A percentile compares a stretch with the other conserved stretches of the same genome.
Conservation (phyloP, 1,284 basidiomycete genomes). For the Apiotrichum brassicae region DNA sequence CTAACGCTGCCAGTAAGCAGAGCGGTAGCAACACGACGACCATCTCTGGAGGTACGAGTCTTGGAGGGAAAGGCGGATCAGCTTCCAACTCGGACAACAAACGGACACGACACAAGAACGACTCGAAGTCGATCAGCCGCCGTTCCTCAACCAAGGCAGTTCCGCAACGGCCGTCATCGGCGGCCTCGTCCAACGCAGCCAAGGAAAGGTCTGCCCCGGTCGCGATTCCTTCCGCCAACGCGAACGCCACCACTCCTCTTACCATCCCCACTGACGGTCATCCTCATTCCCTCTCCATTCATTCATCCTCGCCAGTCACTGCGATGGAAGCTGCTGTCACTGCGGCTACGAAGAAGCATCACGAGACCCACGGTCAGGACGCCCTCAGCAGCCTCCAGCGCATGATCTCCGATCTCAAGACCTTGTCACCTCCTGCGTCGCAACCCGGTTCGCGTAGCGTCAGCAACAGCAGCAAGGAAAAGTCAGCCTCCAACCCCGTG, state of each 20-base stretch:
- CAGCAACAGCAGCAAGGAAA: constrained; percentile 13
- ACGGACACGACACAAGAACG: constrained; percentile 18
- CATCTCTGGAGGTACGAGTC: constrained; percentile 35
- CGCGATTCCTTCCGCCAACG: constrained; percentile 6
- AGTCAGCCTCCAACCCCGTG: constrained; percentile 1
- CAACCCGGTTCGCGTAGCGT: constrained; percentile 19
- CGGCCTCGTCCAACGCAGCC: constrained; percentile 13
- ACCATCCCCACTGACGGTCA: constrained; percentile 1
- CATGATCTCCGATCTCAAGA: constrained; percentile 45
- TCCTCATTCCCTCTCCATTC: constrained; percentile 28
- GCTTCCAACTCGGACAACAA: constrained; percentile 7
- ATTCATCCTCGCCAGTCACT: constrained; percentile 27
- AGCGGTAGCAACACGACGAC: constrained; percentile 35
- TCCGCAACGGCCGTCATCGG: constrained; percentile 10
- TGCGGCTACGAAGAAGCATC: constrained; percentile 25
- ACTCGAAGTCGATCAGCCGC: constrained; percentile 11
- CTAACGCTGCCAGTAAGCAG: constrained; percentile 17
- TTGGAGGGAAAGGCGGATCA: constrained; percentile 13
- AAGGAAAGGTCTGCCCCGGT: constrained; percentile 10
- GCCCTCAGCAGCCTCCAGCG: constrained; percentile 36
- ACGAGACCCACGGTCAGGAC: neutral
- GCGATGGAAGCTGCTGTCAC: constrained; percentile 41
- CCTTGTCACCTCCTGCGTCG: constrained; percentile 23
- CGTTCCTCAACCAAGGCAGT: constrained; percentile 8
- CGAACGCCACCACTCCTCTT: too few relatives aligned